These are phyloP conservation scores for Tinospora cordifolia DNA, from an alignment of 164 flowering plant genomes.

Conservation along the genomic window DNA sequence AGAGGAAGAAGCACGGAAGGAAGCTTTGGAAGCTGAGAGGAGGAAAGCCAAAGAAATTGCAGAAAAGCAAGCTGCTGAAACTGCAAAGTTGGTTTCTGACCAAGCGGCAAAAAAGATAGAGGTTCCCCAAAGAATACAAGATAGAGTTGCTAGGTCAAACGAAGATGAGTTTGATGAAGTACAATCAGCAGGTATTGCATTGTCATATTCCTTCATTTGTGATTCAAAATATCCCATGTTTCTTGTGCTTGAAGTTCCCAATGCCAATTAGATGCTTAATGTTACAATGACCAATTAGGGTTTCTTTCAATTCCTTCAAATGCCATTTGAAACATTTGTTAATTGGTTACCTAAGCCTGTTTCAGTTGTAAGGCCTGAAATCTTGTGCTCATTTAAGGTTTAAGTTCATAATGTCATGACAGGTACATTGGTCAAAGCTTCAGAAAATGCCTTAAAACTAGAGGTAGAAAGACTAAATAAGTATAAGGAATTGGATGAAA, in stretches of 20 bases:
- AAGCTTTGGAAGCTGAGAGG: constrained; percentile 60
- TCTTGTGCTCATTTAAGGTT: constrained; percentile 6
- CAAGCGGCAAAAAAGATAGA: constrained; percentile 19
- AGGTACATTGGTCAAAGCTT: constrained; percentile 42
- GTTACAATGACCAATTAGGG: neutral
- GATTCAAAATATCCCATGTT: neutral
- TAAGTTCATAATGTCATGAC: constrained; percentile 12
- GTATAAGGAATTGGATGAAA: constrained; percentile 38
- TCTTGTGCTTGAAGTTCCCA: neutral
- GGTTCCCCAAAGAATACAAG: constrained; percentile 14
- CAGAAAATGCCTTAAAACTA: constrained; percentile 46
- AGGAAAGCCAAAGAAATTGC: constrained; percentile 63
- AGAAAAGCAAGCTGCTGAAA: constrained; percentile 38
- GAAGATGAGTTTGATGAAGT: constrained; percentile 8
- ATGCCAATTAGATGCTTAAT: neutral
- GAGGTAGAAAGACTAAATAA: constrained; percentile 49
- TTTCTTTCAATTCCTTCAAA: neutral
- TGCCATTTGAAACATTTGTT: neutral
- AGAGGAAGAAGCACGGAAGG: constrained; percentile 56
- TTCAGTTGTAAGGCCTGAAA: neutral
- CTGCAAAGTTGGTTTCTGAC: constrained; percentile 15
- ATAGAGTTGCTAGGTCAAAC: constrained; percentile 5
- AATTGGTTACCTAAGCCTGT: neutral
- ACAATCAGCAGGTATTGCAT: constrained; percentile 34
- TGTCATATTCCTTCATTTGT: neutral